Conservation (phyloP, 495 filamentous ascomycete species). For the Astrocystis sublimbata region DNA sequence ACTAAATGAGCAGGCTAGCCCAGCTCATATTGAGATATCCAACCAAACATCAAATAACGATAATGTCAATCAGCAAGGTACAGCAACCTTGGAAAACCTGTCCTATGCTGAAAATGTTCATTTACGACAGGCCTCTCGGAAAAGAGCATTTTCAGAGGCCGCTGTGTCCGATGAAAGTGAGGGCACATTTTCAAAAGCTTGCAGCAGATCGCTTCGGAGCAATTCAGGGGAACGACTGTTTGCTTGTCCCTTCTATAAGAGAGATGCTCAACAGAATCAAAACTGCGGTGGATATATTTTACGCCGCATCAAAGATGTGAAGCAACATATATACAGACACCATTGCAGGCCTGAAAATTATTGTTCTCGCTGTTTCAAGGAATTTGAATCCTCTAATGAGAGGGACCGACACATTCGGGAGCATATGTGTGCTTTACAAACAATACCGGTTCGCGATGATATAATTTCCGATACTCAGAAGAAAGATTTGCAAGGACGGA, state of each 20-base stretch:
- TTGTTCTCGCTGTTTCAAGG: conserved; percentile 19
- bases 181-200: not conserved
- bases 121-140: not conserved
- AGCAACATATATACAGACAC: conserved; percentile 24
- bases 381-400: conserved; percentile 7
- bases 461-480: conserved; percentile 18
- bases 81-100: not conserved
- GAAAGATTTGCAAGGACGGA: conserved; percentile 18
- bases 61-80: no score
- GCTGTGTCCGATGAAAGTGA: not conserved
- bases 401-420: conserved; percentile 16
- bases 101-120: not conserved
- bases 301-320: conserved; percentile 25
- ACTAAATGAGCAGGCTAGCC: not conserved
- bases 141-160: not conserved
- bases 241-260: conserved; percentile 26
- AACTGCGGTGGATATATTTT: conserved; percentile 19
- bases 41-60: no score
- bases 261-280: conserved; percentile 13
- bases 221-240: not conserved
- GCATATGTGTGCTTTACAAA: not conserved
- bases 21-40: no score
- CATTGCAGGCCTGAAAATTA: conserved; percentile 22
- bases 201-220: not conserved
- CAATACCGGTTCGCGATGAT: conserved; percentile 15